Conservation (phyloP, 2,329 filamentous ascomycete species). For the Fusarium subtropicale region DNA sequence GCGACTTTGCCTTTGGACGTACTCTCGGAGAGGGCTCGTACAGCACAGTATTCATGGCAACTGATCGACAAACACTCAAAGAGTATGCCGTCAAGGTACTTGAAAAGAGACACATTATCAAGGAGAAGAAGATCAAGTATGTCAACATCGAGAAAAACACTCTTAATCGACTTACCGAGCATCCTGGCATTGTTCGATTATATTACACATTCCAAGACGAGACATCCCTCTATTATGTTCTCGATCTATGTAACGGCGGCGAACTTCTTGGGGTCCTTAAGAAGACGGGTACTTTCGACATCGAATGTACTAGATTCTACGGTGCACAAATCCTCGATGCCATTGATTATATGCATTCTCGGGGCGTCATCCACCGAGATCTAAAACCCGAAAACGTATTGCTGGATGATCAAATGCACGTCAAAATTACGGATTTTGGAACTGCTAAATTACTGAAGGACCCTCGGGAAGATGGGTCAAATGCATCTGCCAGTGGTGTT, state of each 20-base stretch:
- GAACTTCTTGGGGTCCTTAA: conserved; percentile 94
- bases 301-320: conserved; percentile 95
- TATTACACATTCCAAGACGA: conserved; percentile 99
- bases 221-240: conserved; percentile 93
- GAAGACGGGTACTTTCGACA: conserved; percentile 92
- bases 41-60: conserved; percentile 93
- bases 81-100: conserved; percentile 99
- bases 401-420: conserved; percentile 93
- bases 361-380: conserved; percentile 95
- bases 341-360: conserved; percentile 97
- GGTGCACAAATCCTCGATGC: conserved; percentile 95
- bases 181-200: conserved; percentile 93
- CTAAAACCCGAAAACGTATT: conserved; percentile 97
- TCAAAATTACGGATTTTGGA: conserved; percentile 99
- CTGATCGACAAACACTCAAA: conserved; percentile 91
- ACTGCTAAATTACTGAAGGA: conserved; percentile 87
- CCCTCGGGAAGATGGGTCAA: conserved; percentile 53
- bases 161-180: conserved; percentile 92
- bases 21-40: conserved; percentile 96
- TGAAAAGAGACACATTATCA: conserved; percentile 99
- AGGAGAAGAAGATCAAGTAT: conserved; percentile 99
- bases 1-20: conserved; percentile 93
- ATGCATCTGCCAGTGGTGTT: conserved; percentile 53
- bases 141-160: conserved; percentile 99
- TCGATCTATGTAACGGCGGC: conserved; percentile 92